Base-by-base conservation (phyloP, 1,284 basidiomycete genomes). In the Malassezia caprae region DNA sequence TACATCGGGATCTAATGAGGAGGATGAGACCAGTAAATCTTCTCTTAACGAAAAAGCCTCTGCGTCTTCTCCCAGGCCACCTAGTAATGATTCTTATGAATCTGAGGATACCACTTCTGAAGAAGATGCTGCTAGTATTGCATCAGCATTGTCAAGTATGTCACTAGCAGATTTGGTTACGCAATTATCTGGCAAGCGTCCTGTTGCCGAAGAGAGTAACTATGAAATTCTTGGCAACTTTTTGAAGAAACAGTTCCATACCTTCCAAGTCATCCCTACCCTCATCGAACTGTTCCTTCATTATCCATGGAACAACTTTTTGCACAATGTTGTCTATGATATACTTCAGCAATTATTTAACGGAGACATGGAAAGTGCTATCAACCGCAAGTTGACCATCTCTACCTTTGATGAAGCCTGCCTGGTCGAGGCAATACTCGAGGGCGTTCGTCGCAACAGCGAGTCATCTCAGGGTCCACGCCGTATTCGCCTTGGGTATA, bases 291-390 rank as follows among this genome's bases (percentile, higher is more conserved):
- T 96, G 35, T 96, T 98, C 79, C 96, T 96, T 74, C 84, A 88
- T 58, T 94, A 86, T 68, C 90, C 90, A 0, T 90, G 89, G 86
- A 96, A 98, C 78, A 96, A 98, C 73, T 96, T 98, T 74, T 77
- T 98, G 39, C 94, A 99, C 75, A 91, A 90, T 67, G 86, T 93
- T 13, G 90, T 96, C 15, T 98, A 98, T 73, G 94, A 98, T 75
- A 80, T 96, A 46, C 80, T 98, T 1, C 93, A 96, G 73, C 94
- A 98, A 75, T 86, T 96, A 45, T 81, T 99, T 60, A 93, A 88
- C 12, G 90, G 90, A 79, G 89, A 34, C 84, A 88, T 73, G 69
- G 64, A 71, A 26, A 57, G 55, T 8, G 64, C 67, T 17, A 64
- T 71, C 45, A 74, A 74, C 51, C 52, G 67, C 11, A 59, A 59